These are phyloP conservation scores for Phyllachora maydis DNA, from an alignment of 2,329 filamentous ascomycete genomes.

Conservation along the genomic window DNA sequence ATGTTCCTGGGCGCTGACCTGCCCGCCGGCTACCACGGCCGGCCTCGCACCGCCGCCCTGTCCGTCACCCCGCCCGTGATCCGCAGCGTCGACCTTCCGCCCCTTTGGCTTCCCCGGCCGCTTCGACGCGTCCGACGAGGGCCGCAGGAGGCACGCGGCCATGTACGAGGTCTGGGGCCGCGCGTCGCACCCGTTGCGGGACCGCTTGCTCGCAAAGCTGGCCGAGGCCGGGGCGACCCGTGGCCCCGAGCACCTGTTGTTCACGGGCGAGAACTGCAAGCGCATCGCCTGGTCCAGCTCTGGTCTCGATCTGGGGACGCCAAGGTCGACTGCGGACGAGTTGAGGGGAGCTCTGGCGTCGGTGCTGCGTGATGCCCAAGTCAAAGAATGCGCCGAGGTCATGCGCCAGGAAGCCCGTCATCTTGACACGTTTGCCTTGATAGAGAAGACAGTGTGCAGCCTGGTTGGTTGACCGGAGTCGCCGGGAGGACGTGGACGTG, in stretches of 20 bases:
- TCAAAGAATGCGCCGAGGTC: constrained; percentile 5
- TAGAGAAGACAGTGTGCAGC: too few species aligned
- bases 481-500: too few species aligned
- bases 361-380: constrained; percentile 8
- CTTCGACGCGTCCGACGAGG: constrained; percentile 10
- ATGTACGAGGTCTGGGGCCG: constrained; percentile 12
- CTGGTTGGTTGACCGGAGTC: too few species aligned
- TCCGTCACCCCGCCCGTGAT: constrained; percentile 16
- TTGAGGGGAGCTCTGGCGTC: constrained; percentile 10
- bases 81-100: constrained; percentile 13
- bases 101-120: constrained; percentile 11
- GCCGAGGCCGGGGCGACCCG: constrained; percentile 9
- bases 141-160: constrained; percentile 6
- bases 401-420: constrained; percentile 10
- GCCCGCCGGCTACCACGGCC: constrained; percentile 4
- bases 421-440: constrained; percentile 10
- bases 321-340: constrained; percentile 8
- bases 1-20: constrained; percentile 11
- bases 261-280: constrained; percentile 15
- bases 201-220: constrained; percentile 9
- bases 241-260: constrained; percentile 3
- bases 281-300: constrained; percentile 13
- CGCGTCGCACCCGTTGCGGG: constrained; percentile 7
- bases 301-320: constrained; percentile 11
- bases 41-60: constrained; percentile 11